Evolutionary conservation across 108 stramenopile species (phyloP), one percentile per base, ranked within the genome.

Genomic region (Cyclotella distinguenda): DNA sequence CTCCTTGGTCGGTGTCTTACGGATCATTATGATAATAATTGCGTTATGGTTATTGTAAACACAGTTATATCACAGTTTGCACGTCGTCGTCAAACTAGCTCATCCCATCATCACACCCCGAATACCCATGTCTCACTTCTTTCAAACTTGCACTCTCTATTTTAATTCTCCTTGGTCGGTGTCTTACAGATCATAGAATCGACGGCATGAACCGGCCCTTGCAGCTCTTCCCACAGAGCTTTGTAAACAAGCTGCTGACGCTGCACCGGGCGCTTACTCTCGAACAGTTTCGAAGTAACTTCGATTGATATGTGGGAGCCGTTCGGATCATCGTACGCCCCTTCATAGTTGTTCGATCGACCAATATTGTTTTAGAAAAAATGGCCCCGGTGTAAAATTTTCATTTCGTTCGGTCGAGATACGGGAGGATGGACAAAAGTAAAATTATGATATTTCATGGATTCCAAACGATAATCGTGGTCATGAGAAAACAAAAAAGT

Each of bases 171-270:
- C 34, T 92, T 92, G 23, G 70, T 73, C 13, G 92, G 95, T 7
- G 95, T 94, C 69, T 90, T 93, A 73, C 92, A 93, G 64, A 92
- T 65, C 92, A 96, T 92, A 7, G 82, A 66, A 70, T 96, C 95
- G 13, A 96, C 95, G 0, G 95, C 95, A 74, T 96, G 95, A 12
- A 96, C 89, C 0, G 92, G 77, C 6, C 92, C 92, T 47, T 91
- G 66, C 54, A 95, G 55, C 53, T 96, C 95, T 60, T 96, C 91
- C 95, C 95, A 96, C 34, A 96, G 80, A 13, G 95, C 95, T 79
- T 96, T 96, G 82, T 94, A 96, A 8, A 96, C 92, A 23, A 96
- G 71, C 48, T 94, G 92, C 61, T 94, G 93, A 45, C 95, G 76
- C 63, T 94, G 91, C 1, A 96, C 86, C 7, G 86, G 62, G 38